These are phyloP conservation scores for Petunia hybrid DNA, from an alignment of 305 asterid genomes.

Conservation along the genomic window DNA sequence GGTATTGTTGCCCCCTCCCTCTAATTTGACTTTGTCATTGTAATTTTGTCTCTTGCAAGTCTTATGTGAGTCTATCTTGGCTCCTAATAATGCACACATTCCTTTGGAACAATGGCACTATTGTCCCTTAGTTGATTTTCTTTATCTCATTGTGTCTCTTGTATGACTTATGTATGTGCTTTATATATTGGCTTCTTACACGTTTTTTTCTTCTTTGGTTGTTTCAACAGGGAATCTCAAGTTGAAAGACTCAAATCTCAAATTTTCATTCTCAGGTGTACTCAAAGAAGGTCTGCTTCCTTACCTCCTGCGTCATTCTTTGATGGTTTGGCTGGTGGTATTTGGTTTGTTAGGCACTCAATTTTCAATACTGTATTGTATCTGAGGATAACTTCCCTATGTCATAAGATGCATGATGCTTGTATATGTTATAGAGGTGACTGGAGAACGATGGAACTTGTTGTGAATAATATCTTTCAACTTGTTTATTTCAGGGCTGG, in stretches of 20 bases:
- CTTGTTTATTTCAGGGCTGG: slow-evolving; percentile 75
- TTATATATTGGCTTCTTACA: slow-evolving; percentile 1
- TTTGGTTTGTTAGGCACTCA: slow-evolving; percentile 28
- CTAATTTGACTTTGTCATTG: slow-evolving; percentile 2
- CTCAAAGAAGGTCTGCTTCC: slow-evolving; percentile 70
- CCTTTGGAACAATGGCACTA: background rate
- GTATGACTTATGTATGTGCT: background rate
- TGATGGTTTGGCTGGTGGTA: background rate
- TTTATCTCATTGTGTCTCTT: background rate
- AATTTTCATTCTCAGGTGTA: slow-evolving; percentile 73
- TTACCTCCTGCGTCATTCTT: slow-evolving; percentile 26
- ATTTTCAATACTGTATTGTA: background rate
- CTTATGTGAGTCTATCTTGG: slow-evolving; percentile 7
- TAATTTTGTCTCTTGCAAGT: background rate
- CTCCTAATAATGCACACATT: background rate
- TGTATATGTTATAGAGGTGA: background rate
- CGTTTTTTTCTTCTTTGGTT: slow-evolving; percentile 30
- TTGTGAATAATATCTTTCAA: slow-evolving; percentile 29
- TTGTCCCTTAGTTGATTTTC: background rate
- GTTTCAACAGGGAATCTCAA: slow-evolving; percentile 59
- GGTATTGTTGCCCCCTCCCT: slow-evolving; percentile 44
- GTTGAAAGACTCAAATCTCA: slow-evolving; percentile 83
- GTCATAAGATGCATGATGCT: slow-evolving; percentile 17
- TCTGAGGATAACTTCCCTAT: background rate
- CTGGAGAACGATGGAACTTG: background rate